phyloP scores from a whole-genome alignment of 2,329 filamentous ascomycete species.

The Diaporthe amygdali region DNA sequence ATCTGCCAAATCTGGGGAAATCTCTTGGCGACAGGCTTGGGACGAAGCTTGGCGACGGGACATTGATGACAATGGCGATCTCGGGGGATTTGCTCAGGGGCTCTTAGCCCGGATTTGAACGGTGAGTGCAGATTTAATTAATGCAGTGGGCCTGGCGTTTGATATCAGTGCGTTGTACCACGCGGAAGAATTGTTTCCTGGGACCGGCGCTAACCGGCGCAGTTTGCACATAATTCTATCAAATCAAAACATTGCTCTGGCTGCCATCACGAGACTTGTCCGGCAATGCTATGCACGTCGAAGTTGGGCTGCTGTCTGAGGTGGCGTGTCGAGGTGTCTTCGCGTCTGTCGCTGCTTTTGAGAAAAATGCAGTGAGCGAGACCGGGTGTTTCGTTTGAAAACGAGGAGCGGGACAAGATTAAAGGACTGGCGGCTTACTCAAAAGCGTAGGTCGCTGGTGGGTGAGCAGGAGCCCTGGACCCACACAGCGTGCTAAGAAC shows the following conservation, averaged over 20 bases:
- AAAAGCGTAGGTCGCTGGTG: neutral
- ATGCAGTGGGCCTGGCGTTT: neutral
- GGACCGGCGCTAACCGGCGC: neutral
- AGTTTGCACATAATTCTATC: too few species aligned
- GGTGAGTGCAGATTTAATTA: conserved; percentile 7
- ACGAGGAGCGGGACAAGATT: neutral
- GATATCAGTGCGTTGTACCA: neutral
- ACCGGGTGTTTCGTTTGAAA: neutral
- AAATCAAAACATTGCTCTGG: neutral
- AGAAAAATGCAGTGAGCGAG: too few species aligned
- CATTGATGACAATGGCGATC: neutral
- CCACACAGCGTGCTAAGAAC: neutral
- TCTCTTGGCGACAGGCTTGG: conserved; percentile 1
- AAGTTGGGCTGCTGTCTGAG: neutral
- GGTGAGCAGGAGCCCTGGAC: neutral
- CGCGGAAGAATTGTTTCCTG: neutral
- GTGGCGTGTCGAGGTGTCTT: neutral
- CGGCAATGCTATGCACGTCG: neutral
- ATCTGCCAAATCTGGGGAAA: neutral
- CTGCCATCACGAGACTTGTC: neutral
- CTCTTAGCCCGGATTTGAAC: neutral
- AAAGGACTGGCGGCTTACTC: neutral
- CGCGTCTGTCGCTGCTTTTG: neutral
- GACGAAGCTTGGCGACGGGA: neutral
- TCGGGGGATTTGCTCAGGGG: neutral